Evolutionary conservation across 805 yeast species (phyloP).

Genomic region (Jamesozyma spencerorum): DNA sequence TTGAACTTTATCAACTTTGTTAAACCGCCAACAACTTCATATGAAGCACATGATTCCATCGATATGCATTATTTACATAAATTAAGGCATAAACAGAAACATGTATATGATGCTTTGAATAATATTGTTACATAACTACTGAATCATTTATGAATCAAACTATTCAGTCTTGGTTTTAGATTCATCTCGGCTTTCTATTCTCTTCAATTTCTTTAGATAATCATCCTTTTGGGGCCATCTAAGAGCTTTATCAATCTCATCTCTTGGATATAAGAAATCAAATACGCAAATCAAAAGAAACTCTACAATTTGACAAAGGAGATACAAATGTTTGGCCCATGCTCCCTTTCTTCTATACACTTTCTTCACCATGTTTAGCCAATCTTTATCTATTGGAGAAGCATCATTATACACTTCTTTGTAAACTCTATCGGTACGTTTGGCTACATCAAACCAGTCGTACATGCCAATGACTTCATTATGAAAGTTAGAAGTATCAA

Average conservation of each 20-base stretch:
- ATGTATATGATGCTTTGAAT: neutral
- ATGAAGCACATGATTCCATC: neutral
- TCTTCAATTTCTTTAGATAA: neutral
- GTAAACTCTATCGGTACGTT: constrained; percentile 77
- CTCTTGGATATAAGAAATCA: constrained; percentile 62
- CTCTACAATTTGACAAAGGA: constrained; percentile 75
- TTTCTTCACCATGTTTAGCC: constrained; percentile 50
- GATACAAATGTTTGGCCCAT: constrained; percentile 81
- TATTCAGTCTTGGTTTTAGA: neutral
- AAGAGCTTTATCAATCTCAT: constrained; percentile 58
- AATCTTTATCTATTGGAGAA: constrained; percentile 38
- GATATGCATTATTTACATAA: neutral
- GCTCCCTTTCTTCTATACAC: constrained; percentile 51
- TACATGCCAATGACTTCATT: constrained; percentile 71
- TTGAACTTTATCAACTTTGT: neutral
- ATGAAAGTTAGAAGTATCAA: constrained; percentile 73
- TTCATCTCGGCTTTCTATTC: neutral
- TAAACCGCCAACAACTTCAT: too few species aligned
- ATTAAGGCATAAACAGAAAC: neutral
- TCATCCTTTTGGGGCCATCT: constrained; percentile 58
- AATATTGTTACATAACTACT: neutral
- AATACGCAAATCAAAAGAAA: constrained; percentile 51
- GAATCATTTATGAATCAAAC: neutral
- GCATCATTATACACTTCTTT: constrained; percentile 34
- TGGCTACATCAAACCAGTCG: constrained; percentile 85